phyloP scores from a whole-genome alignment of 1,284 basidiomycete genomes.

The Ceratobasidium sp. region DNA sequence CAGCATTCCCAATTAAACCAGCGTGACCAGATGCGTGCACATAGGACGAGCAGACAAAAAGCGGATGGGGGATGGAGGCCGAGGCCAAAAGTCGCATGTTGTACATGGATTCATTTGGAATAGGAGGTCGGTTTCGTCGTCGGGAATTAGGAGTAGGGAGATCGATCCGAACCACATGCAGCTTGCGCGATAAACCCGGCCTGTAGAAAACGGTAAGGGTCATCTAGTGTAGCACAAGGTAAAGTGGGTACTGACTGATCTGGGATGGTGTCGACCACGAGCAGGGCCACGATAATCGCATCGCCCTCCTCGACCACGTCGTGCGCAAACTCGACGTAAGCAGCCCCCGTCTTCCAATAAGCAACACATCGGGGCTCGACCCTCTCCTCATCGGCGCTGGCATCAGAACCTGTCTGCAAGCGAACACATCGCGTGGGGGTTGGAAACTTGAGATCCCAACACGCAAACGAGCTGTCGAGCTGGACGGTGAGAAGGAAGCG shows the following conservation, averaged over 20 bases:
- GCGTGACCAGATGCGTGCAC: conserved; percentile 38
- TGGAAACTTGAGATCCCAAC: conserved; percentile 37
- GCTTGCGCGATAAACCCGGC: conserved; percentile 16
- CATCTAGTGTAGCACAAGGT: conserved; percentile 7
- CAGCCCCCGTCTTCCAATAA: conserved; percentile 40
- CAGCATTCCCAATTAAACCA: conserved; percentile 27
- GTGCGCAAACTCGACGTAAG: conserved; percentile 41
- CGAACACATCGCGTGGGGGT: conserved; percentile 38
- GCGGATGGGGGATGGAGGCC: conserved; percentile 28
- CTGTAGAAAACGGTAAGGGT: conserved; percentile 28
- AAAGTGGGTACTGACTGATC: conserved; percentile 32
- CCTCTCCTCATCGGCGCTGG: conserved; percentile 19
- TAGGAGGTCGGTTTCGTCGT: conserved; percentile 14
- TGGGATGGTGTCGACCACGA: conserved; percentile 31
- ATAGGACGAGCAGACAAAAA: conserved; percentile 40
- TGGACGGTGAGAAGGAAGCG: conserved; percentile 42
- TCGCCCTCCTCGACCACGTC: conserved; percentile 38
- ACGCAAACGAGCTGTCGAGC: conserved; percentile 39
- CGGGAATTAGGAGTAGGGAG: conserved; percentile 29
- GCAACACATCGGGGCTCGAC: conserved; percentile 38
- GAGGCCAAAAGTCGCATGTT: conserved; percentile 29
- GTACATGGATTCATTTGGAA: conserved; percentile 38
- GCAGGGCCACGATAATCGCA: conserved; percentile 27
- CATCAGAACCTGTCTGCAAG: conserved; percentile 33
- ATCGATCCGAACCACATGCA: conserved; percentile 40